These are phyloP conservation scores for Stagonosporopsis cucurbitacearum DNA, from an alignment of 2,329 filamentous ascomycete species.

Conservation along the genomic window DNA sequence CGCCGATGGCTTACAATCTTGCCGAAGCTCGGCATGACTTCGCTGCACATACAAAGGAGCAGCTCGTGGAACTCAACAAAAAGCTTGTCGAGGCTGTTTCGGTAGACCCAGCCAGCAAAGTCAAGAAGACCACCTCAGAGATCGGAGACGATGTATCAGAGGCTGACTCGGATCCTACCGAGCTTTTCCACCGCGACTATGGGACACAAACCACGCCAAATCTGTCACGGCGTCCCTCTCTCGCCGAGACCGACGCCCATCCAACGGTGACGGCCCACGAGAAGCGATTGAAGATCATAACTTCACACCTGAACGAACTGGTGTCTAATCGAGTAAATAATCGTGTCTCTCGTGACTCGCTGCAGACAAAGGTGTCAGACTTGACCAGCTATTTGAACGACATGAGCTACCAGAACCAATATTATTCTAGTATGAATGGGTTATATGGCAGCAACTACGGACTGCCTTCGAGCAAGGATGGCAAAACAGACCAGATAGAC, in stretches of 20 bases:
- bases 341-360: conserved; percentile 56
- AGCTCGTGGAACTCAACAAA: conserved; percentile 63
- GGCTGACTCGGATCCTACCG: conserved; percentile 68
- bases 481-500: conserved; percentile 72
- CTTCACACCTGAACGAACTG: conserved; percentile 59
- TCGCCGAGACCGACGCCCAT: conserved; percentile 32
- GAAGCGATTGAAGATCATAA: conserved; percentile 58
- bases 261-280: conserved; percentile 49
- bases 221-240: conserved; percentile 50
- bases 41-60: conserved; percentile 57
- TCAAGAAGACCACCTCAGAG: conserved; percentile 33
- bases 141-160: conserved; percentile 54
- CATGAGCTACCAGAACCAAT: conserved; percentile 49
- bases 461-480: conserved; percentile 55
- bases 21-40: conserved; percentile 65
- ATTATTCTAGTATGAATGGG: conserved; percentile 52
- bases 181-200: conserved; percentile 81
- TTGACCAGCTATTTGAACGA: conserved; percentile 69
- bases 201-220: conserved; percentile 75
- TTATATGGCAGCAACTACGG: conserved; percentile 41
- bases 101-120: conserved; percentile 59
- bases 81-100: conserved; percentile 67
- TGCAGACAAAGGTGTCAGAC: conserved; percentile 59
- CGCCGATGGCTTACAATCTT: conserved; percentile 64
- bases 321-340: conserved; percentile 58